Evolutionary conservation across 768 basidiomycete genomes (phyloP).

Genomic region (Boletus sensibilis): DNA sequence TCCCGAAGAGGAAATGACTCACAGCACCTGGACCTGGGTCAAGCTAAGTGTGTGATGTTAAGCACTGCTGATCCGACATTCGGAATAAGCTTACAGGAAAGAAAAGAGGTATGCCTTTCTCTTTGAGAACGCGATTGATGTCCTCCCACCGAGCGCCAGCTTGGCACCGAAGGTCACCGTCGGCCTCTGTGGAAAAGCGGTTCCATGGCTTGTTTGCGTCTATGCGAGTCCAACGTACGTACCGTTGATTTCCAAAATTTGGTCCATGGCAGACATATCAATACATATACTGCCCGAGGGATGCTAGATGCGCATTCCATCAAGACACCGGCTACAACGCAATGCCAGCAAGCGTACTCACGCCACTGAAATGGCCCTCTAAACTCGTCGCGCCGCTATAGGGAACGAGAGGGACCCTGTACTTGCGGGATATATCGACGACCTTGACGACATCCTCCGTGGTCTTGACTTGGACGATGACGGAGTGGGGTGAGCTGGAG

Average conservation of each 20-base stretch:
- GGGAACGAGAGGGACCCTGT: constrained; percentile 72
- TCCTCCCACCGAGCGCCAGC: constrained; percentile 78
- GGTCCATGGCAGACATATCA: constrained; percentile 67
- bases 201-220: background rate
- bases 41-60: constrained; percentile 40
- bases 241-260: constrained; percentile 59
- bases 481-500: constrained; percentile 53
- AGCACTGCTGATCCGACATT: background rate
- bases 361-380: constrained; percentile 84
- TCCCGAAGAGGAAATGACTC: constrained; percentile 23
- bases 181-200: constrained; percentile 47
- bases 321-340: background rate
- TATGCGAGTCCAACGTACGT: constrained; percentile 22
- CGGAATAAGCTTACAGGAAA: constrained; percentile 61
- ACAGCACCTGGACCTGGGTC: constrained; percentile 74
- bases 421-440: constrained; percentile 73
- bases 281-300: constrained; percentile 61
- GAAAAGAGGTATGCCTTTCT: constrained; percentile 73
- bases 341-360: constrained; percentile 29
- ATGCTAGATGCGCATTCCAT: constrained; percentile 26
- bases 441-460: constrained; percentile 84
- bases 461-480: constrained; percentile 56
- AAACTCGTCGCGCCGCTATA: constrained; percentile 86
- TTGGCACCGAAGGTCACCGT: constrained; percentile 76
- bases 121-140: constrained; percentile 66